Evolutionary conservation across 441 rosid species (phyloP).

Genomic region (Adansonia rubrostipa): DNA sequence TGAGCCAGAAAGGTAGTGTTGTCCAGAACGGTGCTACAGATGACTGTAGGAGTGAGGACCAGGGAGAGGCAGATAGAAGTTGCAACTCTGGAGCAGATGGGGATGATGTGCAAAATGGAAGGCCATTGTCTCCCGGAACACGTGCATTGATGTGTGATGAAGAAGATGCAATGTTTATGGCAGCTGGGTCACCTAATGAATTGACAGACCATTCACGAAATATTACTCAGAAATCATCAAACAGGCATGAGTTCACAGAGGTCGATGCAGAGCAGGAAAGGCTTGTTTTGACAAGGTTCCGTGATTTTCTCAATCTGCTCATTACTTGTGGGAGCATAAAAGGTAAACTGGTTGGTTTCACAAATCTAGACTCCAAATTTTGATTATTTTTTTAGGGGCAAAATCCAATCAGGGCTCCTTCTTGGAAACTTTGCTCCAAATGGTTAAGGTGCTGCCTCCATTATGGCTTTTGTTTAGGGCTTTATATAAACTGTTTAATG

Average conservation of each 20-base stretch:
- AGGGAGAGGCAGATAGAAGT: conserved; percentile 36
- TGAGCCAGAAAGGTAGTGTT: conserved; percentile 36
- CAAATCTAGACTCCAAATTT: conserved; percentile 5
- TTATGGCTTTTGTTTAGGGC: not conserved
- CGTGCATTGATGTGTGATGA: conserved; percentile 86
- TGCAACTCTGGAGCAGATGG: conserved; percentile 35
- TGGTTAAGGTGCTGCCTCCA: conserved; percentile 17
- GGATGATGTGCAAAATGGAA: conserved; percentile 38
- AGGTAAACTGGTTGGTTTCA: conserved; percentile 44
- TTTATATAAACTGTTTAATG: not conserved
- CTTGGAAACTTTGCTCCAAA: not conserved
- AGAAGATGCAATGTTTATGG: conserved; percentile 66
- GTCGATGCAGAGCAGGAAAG: conserved; percentile 68
- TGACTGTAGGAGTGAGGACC: conserved; percentile 33
- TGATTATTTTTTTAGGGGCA: not conserved
- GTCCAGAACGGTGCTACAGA: conserved; percentile 37
- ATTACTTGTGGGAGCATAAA: conserved; percentile 56
- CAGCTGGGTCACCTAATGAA: conserved; percentile 42
- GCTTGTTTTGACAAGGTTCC: conserved; percentile 57
- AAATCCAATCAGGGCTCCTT: conserved; percentile 1
- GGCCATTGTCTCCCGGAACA: conserved; percentile 62
- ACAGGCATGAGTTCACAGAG: conserved; percentile 42
- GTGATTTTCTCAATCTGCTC: conserved; percentile 62
- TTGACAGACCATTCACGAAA: conserved; percentile 27
- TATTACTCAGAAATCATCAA: conserved; percentile 33